phyloP scores from a whole-genome alignment of 352 stramenopile species.

The Phytophthora foliorum region DNA sequence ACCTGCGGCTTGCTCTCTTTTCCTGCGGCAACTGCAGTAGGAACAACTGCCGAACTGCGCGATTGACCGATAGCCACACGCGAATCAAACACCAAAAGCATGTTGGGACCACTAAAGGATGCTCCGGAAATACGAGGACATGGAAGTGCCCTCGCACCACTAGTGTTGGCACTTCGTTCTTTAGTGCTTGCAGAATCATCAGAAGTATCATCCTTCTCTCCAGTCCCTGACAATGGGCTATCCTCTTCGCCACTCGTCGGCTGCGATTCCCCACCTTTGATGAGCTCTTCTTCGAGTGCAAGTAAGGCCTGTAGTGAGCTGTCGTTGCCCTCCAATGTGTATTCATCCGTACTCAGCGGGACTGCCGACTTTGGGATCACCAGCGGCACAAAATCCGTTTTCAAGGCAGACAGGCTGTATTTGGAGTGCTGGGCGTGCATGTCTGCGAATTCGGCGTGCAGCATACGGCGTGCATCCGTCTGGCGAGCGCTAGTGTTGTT shows the following conservation, averaged over 20 bases:
- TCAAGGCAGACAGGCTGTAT: conserved; percentile 78
- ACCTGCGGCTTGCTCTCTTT: conserved; percentile 56
- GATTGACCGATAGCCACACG: conserved; percentile 82
- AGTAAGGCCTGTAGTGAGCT: conserved; percentile 60
- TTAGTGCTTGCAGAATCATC: conserved; percentile 32
- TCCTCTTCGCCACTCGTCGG: conserved; percentile 33
- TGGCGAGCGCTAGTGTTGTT: conserved; percentile 29
- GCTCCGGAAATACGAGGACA: conserved; percentile 84
- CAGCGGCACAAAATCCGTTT: conserved; percentile 79
- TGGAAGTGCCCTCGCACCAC: conserved; percentile 51
- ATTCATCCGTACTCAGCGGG: conserved; percentile 70
- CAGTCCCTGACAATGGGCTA: conserved; percentile 13
- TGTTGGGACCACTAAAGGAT: conserved; percentile 87
- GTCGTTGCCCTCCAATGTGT: conserved; percentile 60
- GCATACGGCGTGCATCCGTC: conserved; percentile 13
- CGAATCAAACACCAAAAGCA: conserved; percentile 88
- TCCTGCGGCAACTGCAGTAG: conserved; percentile 57
- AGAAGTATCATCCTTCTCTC: conserved; percentile 31
- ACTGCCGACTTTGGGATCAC: conserved; percentile 71
- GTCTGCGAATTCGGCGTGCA: conserved; percentile 45
- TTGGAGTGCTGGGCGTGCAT: conserved; percentile 54
- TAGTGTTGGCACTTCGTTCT: conserved; percentile 24
- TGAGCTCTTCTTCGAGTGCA: conserved; percentile 78
- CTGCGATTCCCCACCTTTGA: conserved; percentile 52
- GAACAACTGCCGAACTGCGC: conserved; percentile 50